Base-by-base conservation (phyloP, 371 early-diverging fungal genomes). In the Saksenaea vasiformis region DNA sequence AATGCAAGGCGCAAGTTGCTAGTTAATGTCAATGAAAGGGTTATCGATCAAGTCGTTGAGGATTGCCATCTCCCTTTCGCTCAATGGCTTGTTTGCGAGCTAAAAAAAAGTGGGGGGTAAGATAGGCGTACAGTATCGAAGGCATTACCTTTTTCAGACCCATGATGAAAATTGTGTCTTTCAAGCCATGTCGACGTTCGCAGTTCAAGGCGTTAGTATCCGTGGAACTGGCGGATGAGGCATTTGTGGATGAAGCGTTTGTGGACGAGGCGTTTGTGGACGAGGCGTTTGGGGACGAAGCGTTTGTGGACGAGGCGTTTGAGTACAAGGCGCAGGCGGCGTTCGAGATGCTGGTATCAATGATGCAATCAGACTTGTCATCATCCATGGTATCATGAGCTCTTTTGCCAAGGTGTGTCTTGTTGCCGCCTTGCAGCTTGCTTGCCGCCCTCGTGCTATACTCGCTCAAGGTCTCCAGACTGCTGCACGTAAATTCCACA, bases 311-410 rank as follows among this genome's bases (percentile, higher is more conserved):
- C 7, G 47, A 47, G 47, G 19, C 47, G 22, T 47, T 47, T 47
- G 47, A 47, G 47, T 8, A 47, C 47, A 47, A 47, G 22, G 47
- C 47, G 19, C 19, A 47, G 22, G 19, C 19, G 47, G 47, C 47
- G 47, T 47, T 47, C 47, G 47, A 47, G 22, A 47, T 47, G 47
- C 47, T 47, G 19, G 47, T 47, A 47, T 47, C 47, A 47, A 47
- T 47, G 47, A 22, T 47, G 47, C 47, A 47, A 47, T 47, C 47
- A 47, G 47, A 47, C 47, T 47, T 47, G 47, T 47, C 47, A 22
- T 47, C 47, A 47, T 47, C 47, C 47, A 22, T 47, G 47, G 47
- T 47, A 47, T 47, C 22, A 47, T 7, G 19, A 47, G 47, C 22
- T 47, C 47, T 47, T 47, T 47, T 47, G 24, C 47, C 47, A 47